These are phyloP conservation scores for Penicillium nucicola DNA, from an alignment of 495 filamentous ascomycete genomes.

Conservation along the genomic window DNA sequence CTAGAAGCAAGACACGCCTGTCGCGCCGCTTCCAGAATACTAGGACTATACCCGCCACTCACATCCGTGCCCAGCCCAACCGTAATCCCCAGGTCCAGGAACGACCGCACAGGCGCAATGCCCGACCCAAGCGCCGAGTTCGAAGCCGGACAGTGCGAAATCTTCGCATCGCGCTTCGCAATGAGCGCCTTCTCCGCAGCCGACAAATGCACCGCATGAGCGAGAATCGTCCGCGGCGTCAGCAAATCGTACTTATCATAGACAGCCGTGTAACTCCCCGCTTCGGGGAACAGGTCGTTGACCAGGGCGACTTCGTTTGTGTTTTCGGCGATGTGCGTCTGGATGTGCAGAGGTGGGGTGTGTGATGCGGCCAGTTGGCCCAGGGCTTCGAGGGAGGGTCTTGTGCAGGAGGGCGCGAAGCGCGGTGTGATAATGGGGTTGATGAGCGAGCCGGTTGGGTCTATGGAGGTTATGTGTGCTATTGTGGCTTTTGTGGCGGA, in stretches of 20 bases:
- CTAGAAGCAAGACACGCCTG: slow-evolving; percentile 74
- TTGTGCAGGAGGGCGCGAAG: slow-evolving; percentile 77
- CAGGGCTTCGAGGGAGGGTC: slow-evolving; percentile 55
- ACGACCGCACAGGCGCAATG: slow-evolving; percentile 62
- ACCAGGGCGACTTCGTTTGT: slow-evolving; percentile 68
- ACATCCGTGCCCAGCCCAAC: slow-evolving; percentile 90
- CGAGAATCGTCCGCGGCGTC: slow-evolving; percentile 71
- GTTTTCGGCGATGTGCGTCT: slow-evolving; percentile 95
- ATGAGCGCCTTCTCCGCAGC: slow-evolving; percentile 62
- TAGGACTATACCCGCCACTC: slow-evolving; percentile 76
- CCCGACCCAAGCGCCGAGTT: slow-evolving; percentile 80
- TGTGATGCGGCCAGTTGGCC: slow-evolving; percentile 60
- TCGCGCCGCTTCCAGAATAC: slow-evolving; percentile 73
- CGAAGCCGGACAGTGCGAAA: slow-evolving; percentile 82
- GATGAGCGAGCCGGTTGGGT: slow-evolving; percentile 59
- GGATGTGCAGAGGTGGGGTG: slow-evolving; percentile 59
- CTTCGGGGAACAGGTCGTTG: slow-evolving; percentile 61
- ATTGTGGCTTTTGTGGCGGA: slow-evolving; percentile 59
- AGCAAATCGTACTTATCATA: slow-evolving; percentile 75
- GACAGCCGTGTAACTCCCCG: slow-evolving; percentile 65
- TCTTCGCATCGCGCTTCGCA: slow-evolving; percentile 53
- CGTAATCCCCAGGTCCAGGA: slow-evolving; percentile 70
- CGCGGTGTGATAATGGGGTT: slow-evolving; percentile 84
- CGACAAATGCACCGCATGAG: slow-evolving; percentile 78
- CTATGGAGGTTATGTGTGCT: slow-evolving; percentile 61